Percentiles rank a stretch among this genome's conserved stretches.
Evolutionary conservation across 2,329 filamentous ascomycete genomes (phyloP).

Genomic region (Apiospora kogelbergensis): DNA sequence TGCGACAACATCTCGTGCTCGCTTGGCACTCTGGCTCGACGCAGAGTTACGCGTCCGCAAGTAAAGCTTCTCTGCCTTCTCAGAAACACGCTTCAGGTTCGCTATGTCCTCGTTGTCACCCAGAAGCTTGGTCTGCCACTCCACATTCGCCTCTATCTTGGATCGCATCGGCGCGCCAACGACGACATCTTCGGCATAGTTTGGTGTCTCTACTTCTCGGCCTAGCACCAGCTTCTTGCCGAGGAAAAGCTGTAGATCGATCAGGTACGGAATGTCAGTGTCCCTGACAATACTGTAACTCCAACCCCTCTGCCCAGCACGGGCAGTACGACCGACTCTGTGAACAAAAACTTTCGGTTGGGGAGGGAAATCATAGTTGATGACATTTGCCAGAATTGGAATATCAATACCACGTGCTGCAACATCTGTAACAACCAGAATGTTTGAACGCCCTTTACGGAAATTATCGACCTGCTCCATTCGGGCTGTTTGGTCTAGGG

Average conservation of each 20-base stretch:
- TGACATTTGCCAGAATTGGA: conserved; percentile 90
- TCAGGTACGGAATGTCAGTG: conserved; percentile 83
- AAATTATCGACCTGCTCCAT: conserved; percentile 92
- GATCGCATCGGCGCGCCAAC: conserved; percentile 75
- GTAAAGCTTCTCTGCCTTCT: conserved; percentile 92
- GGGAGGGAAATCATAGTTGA: conserved; percentile 97
- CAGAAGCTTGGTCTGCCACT: conserved; percentile 81
- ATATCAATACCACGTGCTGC: conserved; percentile 98
- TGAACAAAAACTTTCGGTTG: conserved; percentile 97
- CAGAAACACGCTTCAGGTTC: conserved; percentile 69
- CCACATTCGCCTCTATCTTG: conserved; percentile 71
- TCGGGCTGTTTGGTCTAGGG: conserved; percentile 89
- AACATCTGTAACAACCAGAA: conserved; percentile 94
- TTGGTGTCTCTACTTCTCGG: conserved; percentile 59
- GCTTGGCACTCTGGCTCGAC: conserved; percentile 84
- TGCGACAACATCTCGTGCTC: conserved; percentile 74
- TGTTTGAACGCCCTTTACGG: conserved; percentile 78
- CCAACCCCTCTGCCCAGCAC: conserved; percentile 92
- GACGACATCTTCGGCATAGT: conserved; percentile 81
- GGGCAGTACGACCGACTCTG: conserved; percentile 90
- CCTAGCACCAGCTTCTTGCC: conserved; percentile 81
- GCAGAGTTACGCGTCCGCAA: conserved; percentile 86
- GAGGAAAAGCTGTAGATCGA: conserved; percentile 93
- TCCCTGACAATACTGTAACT: conserved; percentile 90
- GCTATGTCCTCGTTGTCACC: conserved; percentile 73